Percentiles rank a stretch among this genome's conserved stretches.
Conservation (phyloP, 2,329 filamentous ascomycete species). For the Coniochaeta sp. region DNA sequence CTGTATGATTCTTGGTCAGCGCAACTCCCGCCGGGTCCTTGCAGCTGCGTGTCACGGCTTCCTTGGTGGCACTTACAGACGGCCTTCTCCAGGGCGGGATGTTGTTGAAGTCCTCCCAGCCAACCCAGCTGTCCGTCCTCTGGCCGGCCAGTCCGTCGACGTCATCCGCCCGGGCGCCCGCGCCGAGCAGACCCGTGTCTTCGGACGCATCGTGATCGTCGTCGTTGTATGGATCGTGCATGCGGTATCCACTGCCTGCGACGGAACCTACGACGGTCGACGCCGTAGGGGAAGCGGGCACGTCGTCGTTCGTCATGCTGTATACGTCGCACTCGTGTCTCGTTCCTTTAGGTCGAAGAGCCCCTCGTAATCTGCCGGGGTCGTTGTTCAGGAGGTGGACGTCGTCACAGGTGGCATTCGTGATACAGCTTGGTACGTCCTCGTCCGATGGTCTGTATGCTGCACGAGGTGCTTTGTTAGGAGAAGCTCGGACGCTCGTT, state of each 20-base stretch:
- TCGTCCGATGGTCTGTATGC: not conserved
- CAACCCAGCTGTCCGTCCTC: constrained; percentile 34
- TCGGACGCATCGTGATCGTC: constrained; percentile 5
- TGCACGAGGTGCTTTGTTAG: not conserved
- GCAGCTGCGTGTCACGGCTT: not conserved
- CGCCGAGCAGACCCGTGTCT: constrained; percentile 24
- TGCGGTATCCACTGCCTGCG: not conserved
- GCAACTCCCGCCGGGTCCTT: not conserved
- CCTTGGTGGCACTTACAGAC: constrained; percentile 37
- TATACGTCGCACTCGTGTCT: not conserved
- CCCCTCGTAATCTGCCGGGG: not conserved
- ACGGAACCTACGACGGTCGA: not conserved
- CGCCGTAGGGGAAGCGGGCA: not conserved
- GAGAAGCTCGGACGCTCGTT: not conserved
- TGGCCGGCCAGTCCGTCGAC: constrained; percentile 5
- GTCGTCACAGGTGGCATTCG: not conserved
- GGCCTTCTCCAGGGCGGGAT: constrained; percentile 57
- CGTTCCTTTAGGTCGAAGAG: not conserved
- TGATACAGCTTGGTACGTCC: not conserved
- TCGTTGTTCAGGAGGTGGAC: not conserved
- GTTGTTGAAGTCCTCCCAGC: constrained; percentile 49
- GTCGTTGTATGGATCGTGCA: not conserved
- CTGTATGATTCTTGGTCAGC: constrained; percentile 35
- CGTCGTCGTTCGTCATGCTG: not conserved
- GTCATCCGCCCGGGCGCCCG: constrained; percentile 14